phyloP scores from a whole-genome alignment of 2,329 filamentous ascomycete genomes.

The Westerdykella aurantiaca region DNA sequence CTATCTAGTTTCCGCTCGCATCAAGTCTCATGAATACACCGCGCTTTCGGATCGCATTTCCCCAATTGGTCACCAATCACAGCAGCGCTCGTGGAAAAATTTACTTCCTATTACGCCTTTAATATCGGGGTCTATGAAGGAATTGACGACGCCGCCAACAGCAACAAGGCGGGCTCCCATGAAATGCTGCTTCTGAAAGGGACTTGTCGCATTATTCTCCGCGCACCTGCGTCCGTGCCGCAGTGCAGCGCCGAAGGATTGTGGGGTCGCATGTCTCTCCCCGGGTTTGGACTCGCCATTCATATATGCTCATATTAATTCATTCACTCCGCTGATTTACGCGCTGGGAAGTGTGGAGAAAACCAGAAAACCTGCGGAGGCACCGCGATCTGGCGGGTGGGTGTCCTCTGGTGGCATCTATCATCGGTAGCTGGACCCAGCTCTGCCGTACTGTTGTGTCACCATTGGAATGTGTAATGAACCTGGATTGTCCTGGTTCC shows the following conservation, averaged over 20 bases:
- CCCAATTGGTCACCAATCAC: background rate
- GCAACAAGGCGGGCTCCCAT: background rate
- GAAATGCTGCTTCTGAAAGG: conserved; percentile 1
- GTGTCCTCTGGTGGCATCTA: conserved; percentile 6
- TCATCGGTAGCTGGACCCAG: conserved; percentile 17
- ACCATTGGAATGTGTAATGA: conserved; percentile 14
- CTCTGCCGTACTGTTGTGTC: conserved; percentile 24
- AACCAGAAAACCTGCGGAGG: conserved; percentile 19
- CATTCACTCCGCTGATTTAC: conserved; percentile 5
- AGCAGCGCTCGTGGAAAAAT: background rate
- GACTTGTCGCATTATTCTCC: conserved; percentile 13
- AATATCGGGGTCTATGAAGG: background rate
- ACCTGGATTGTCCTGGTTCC: conserved; percentile 22
- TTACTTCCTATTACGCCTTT: background rate
- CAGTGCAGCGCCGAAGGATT: conserved; percentile 9
- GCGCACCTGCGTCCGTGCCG: conserved; percentile 16
- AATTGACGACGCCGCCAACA: background rate
- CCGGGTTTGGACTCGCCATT: conserved; percentile 14
- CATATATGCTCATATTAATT: conserved; percentile 21
- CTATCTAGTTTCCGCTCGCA: conserved; percentile 3
- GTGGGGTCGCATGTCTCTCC: conserved; percentile 19
- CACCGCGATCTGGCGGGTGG: background rate
- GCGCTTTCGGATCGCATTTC: conserved; percentile 7
- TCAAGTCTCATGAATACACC: conserved; percentile 5
- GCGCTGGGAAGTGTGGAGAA: conserved; percentile 23